Base-by-base conservation (phyloP, 208 protist genomes). In the Trypanosoma conorhini region DNA sequence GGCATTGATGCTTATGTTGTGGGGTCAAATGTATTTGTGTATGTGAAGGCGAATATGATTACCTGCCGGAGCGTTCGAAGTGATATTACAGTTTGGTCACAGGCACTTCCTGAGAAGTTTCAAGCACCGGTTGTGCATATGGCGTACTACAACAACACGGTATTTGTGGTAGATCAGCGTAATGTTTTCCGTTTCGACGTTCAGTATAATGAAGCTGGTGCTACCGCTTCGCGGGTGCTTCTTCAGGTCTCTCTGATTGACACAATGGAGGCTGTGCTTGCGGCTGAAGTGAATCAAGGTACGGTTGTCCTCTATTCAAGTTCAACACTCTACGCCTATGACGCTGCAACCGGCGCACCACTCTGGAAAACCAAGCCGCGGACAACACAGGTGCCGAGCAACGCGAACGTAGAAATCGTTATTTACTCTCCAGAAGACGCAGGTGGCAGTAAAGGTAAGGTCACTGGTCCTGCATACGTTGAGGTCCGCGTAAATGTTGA, bases 121-220 rank as follows among this genome's bases (percentile, higher is more conserved):
- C 17, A 48, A 35, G 30, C 22, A 46, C 55, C 70, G 50, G 19
- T 75, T 57, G 38, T 67, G 22, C 56, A 67, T 48, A 75, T 75
- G 70, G 22, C 61, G 0, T 75, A 75, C 50, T 75, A 75, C 51
- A 75, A 75, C 33, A 75, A 75, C 31, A 75, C 70, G 31, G 62
- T 75, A 2, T 75, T 59, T 69, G 15, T 75, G 28, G 70, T 75
- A 8, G 60, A 68, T 50, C 31, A 61, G 44, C 54, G 31, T 28
- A 58, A 3, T 12, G 22, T 67, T 19, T 75, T 35, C 10, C 70
- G 57, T 56, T 68, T 56, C 35, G 35, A 75, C 67, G 67, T 72
- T 64, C 67, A 72, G 31, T 58, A 72, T 38, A 15, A 28, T 62
- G 44, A 63, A 59, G 31, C 30, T 30, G 46, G 64, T 5, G 30